A percentile compares a stretch with the other conserved stretches of the same genome.
Conservation (phyloP, 305 asterid genomes). For the Ajuga reptans region DNA sequence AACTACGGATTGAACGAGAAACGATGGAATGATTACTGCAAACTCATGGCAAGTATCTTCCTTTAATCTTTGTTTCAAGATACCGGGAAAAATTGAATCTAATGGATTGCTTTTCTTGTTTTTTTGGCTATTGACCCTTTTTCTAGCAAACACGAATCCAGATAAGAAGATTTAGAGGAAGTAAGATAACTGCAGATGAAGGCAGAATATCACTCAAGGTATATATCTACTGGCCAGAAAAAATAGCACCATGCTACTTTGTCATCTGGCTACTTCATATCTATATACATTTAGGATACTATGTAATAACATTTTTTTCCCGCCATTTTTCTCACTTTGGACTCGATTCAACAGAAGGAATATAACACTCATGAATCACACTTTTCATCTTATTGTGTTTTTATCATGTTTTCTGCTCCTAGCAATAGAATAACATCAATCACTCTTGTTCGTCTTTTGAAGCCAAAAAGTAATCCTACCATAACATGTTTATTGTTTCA, state of each 20-base stretch:
- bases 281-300: no score
- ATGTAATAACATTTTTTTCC: neutral
- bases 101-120: neutral
- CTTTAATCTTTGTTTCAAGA: neutral
- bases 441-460: neutral
- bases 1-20: slow-evolving; percentile 31
- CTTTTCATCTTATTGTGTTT: neutral
- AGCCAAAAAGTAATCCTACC: neutral
- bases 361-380: no score
- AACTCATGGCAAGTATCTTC: slow-evolving; percentile 23
- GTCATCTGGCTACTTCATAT: no score
- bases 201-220: slow-evolving; percentile 20
- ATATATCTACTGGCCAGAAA: neutral
- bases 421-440: neutral
- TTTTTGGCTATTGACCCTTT: neutral
- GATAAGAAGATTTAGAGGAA: neutral
- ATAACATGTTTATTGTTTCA: slow-evolving; percentile 1
- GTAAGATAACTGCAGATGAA: neutral
- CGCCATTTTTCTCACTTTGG: no score
- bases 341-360: no score
- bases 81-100: neutral
- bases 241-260: no score
- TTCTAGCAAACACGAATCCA: slow-evolving; percentile 16
- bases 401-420: neutral
- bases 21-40: slow-evolving; percentile 28